Conservation (phyloP, 2,329 filamentous ascomycete genomes). For the Colletotrichum lentis region DNA sequence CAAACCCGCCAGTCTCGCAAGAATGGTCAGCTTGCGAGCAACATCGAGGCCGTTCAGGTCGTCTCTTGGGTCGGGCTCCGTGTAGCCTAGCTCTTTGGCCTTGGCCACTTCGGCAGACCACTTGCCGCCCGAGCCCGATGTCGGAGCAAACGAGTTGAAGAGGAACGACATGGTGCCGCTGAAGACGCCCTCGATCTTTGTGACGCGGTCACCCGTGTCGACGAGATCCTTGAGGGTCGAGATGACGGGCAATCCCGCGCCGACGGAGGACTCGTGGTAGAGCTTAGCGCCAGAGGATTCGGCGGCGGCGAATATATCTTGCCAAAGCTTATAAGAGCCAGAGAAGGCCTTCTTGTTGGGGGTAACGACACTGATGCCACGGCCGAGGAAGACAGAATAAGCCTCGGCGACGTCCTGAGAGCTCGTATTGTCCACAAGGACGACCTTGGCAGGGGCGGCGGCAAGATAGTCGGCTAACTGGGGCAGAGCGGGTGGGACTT, state of each 20-base stretch:
- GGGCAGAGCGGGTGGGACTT: constrained; percentile 71
- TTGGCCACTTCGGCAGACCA: constrained; percentile 93
- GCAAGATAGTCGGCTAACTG: constrained; percentile 81
- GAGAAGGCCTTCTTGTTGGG: constrained; percentile 99
- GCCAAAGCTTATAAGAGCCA: constrained; percentile 80
- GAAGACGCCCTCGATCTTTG: constrained; percentile 95
- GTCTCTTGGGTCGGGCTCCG: constrained; percentile 86
- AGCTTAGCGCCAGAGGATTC: constrained; percentile 77
- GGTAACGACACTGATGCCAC: constrained; percentile 89
- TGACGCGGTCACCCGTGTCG: constrained; percentile 90
- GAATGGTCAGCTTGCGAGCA: constrained; percentile 93
- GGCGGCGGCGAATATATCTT: constrained; percentile 82
- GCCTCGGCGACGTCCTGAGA: constrained; percentile 83
- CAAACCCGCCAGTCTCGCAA: constrained; percentile 85
- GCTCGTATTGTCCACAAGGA: constrained; percentile 96
- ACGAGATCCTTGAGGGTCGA: constrained; percentile 94
- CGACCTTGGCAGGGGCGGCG: constrained; percentile 76
- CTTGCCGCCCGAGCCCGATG: constrained; percentile 75
- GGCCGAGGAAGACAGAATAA: constrained; percentile 82
- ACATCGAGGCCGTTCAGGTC: constrained; percentile 90
- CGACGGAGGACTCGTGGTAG: constrained; percentile 95
- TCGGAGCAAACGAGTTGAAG: constrained; percentile 95
- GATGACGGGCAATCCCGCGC: constrained; percentile 91
- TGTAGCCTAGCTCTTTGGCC: constrained; percentile 92
- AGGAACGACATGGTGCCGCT: constrained; percentile 98